Percentiles rank a stretch among this genome's conserved stretches.
phyloP scores from a whole-genome alignment of 441 rosid species.

The Croton setiger region DNA sequence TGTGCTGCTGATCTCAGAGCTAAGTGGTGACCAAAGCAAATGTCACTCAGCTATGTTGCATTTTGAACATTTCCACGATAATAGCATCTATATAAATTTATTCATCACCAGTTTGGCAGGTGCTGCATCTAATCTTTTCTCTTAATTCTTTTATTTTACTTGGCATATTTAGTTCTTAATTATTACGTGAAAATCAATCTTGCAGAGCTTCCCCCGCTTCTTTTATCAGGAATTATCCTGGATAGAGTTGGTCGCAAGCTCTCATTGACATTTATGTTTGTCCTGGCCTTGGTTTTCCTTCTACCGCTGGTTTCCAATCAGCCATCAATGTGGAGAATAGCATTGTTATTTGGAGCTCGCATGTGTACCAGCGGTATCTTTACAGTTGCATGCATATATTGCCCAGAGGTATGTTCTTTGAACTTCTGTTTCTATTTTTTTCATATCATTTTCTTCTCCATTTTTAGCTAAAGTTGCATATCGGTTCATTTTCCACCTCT shows the following conservation, averaged over 20 bases:
- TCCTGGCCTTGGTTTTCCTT: slow-evolving; percentile 38
- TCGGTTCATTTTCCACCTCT: background rate
- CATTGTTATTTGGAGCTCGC: slow-evolving; percentile 52
- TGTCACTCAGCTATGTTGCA: slow-evolving; percentile 23
- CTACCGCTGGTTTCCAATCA: slow-evolving; percentile 43
- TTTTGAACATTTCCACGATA: slow-evolving; percentile 13
- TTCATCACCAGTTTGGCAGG: slow-evolving; percentile 62
- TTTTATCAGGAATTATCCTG: slow-evolving; percentile 40
- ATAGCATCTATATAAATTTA: slow-evolving; percentile 33
- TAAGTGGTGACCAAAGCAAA: slow-evolving; percentile 32
- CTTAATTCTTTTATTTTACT: background rate
- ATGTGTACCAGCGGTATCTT: slow-evolving; percentile 42
- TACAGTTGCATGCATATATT: slow-evolving; percentile 46
- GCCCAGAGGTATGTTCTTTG: slow-evolving; percentile 47
- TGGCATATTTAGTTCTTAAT: background rate
- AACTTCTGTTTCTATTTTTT: background rate
- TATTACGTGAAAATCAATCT: background rate
- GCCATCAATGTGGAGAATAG: slow-evolving; percentile 32
- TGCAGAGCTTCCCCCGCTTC: slow-evolving; percentile 56
- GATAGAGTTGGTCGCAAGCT: slow-evolving; percentile 56
- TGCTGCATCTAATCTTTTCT: slow-evolving; percentile 8
- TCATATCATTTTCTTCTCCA: background rate
- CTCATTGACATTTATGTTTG: slow-evolving; percentile 44
- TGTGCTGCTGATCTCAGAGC: slow-evolving; percentile 49
- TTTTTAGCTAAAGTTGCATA: background rate